These are phyloP conservation scores for Malus fusca DNA, from an alignment of 306 rosid species.

Conservation along the genomic window DNA sequence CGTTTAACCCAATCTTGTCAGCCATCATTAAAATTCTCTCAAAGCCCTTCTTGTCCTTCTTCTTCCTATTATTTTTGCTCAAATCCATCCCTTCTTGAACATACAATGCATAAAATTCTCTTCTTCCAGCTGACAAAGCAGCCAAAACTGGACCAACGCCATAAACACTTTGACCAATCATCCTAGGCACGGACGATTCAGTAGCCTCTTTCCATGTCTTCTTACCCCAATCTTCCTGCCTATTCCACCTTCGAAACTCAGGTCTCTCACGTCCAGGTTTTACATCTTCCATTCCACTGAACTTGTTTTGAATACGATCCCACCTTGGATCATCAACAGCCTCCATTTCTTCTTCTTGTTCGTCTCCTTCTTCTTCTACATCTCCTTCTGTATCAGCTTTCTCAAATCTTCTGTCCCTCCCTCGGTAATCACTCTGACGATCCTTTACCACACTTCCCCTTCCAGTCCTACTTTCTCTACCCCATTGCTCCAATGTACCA, in stretches of 20 bases:
- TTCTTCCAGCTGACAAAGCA: conserved; percentile 79
- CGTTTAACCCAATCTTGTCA: conserved; percentile 50
- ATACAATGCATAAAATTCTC: conserved; percentile 80
- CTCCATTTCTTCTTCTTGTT: conserved; percentile 48
- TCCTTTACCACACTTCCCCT: conserved; percentile 27
- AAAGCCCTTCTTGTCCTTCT: conserved; percentile 94
- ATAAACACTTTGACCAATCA: conserved; percentile 83
- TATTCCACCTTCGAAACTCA: conserved; percentile 64
- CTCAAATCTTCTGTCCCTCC: conserved; percentile 21
- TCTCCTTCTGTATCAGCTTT: conserved; percentile 27
- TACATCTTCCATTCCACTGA: conserved; percentile 40
- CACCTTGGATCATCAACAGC: conserved; percentile 71
- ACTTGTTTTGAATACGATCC: conserved; percentile 58
- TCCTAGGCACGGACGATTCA: conserved; percentile 66
- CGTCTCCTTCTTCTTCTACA: conserved; percentile 1
- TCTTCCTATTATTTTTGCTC: conserved; percentile 72
- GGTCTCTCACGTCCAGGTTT: conserved; percentile 47
- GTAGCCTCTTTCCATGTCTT: conserved; percentile 87
- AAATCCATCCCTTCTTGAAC: conserved; percentile 88
- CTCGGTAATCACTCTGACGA: conserved; percentile 15
- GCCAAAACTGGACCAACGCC: conserved; percentile 98
- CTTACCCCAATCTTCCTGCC: conserved; percentile 74
- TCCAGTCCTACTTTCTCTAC: conserved; percentile 24
- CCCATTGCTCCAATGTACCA: conserved; percentile 2
- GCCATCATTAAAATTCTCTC: conserved; percentile 72